These are phyloP conservation scores for Rhytidhysteron rufulum DNA, from an alignment of 2,329 filamentous ascomycete species.

Conservation along the genomic window DNA sequence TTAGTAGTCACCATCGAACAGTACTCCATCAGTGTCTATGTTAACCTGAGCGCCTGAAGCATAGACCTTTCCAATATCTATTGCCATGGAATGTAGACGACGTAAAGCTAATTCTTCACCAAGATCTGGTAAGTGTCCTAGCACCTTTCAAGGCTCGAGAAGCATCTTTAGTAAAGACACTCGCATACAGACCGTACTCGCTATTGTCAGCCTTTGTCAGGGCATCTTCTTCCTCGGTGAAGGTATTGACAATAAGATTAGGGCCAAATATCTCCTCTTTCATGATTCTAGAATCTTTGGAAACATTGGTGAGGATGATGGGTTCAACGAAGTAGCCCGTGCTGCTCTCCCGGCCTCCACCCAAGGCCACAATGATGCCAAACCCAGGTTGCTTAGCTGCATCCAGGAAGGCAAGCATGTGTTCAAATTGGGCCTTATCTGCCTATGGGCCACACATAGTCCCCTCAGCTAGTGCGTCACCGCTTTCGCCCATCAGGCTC, in stretches of 20 bases:
- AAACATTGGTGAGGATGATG: constrained; percentile 10
- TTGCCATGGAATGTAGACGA: constrained; percentile 39
- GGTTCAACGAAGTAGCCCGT: constrained; percentile 10
- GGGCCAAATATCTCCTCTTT: constrained; percentile 17
- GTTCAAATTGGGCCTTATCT: constrained; percentile 10
- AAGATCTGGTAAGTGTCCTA: constrained; percentile 45
- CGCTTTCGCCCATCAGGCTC: constrained; percentile 3
- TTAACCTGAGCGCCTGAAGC: constrained; percentile 37
- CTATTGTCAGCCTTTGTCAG: constrained; percentile 13
- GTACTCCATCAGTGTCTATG: constrained; percentile 43
- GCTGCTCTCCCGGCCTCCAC: constrained; percentile 7
- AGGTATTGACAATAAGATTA: constrained; percentile 11
- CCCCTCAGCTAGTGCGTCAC: background rate
- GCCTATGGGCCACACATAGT: constrained; percentile 10
- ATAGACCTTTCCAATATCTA: constrained; percentile 37
- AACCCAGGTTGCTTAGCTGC: constrained; percentile 6
- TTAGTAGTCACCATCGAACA: no score
- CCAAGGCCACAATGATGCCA: constrained; percentile 9
- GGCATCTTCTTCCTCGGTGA: constrained; percentile 15
- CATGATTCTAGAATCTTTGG: constrained; percentile 7
- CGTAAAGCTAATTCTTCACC: constrained; percentile 41
- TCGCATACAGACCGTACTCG: constrained; percentile 52
- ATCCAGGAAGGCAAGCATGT: constrained; percentile 13
- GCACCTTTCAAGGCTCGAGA: constrained; percentile 46
- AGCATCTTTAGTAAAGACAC: constrained; percentile 66